Base-by-base conservation (phyloP, 176 grass and related monocot species). In the Thinopyrum elongatum region DNA sequence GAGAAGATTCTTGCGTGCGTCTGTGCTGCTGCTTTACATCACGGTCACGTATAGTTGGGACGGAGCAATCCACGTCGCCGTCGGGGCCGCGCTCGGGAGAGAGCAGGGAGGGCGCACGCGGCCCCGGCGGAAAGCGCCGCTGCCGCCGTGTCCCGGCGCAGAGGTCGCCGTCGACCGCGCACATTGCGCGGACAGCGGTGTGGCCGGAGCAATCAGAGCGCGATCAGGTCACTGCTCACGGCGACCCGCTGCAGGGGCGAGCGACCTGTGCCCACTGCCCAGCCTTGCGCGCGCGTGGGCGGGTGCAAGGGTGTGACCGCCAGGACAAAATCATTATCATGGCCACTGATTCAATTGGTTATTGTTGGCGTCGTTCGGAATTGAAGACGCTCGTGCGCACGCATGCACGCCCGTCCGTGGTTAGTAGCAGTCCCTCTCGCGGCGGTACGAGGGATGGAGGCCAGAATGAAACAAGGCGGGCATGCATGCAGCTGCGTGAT, bases 61-160 rank as follows among this genome's bases (percentile, higher is more conserved):
- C 53, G 35, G 23, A 83, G 34, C 34, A 16, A 75, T 30, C 82
- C 38, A 30, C 19, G 70, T 63, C 27, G 70, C 70, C 70, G 35
- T 64, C 82, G 70, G n/a, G 51, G 12, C 81, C 68, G 81, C 23
- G n/a, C 1, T 41, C 11, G 14, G 3, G 53, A 4, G 46, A 33
- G 81, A 27, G 23, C 41, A 28, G 38, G 4, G 3, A 13, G n/a
- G 38, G 70, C 12, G 30, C 30, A 73, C 55, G 25, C 53, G 19
- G 55, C 26, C 55, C 55, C 70, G 22, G 4, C 26, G 57, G 82
- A 84, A 63, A 84, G 82, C 82, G 36, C 55, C 19, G 57, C 8
- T 84, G 82, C 57, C 57, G 70, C 57, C 11, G 38, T 22, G 15
- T 62, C 69, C 10, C 69, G 10, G 27, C 19, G 53, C 69, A 63